phyloP scores from a whole-genome alignment of 805 yeast species.

The Osmozyma mogii region DNA sequence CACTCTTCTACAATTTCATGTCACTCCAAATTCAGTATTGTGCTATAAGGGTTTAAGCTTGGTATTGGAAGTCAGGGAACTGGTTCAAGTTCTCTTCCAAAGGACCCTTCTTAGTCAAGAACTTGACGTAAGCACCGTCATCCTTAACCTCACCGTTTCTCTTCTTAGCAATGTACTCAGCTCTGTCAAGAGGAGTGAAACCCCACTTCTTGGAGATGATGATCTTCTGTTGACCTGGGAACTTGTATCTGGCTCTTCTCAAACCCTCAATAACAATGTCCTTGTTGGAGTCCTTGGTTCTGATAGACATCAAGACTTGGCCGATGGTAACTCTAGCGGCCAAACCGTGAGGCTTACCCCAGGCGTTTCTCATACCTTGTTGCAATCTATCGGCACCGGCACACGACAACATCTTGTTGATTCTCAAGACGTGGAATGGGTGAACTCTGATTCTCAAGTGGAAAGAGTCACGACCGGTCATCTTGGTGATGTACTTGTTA shows the following conservation, averaged over 20 bases:
- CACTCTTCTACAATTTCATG: no score
- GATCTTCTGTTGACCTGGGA: conserved; percentile 99
- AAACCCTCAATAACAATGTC: conserved; percentile 97
- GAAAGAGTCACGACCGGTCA: conserved; percentile 99
- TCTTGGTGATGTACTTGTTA: conserved; percentile 97
- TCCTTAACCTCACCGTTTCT: conserved; percentile 98
- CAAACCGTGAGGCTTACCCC: conserved; percentile 99
- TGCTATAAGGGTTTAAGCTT: conserved; percentile 28
- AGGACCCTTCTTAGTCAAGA: conserved; percentile 94
- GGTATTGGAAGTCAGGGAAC: conserved; percentile 82
- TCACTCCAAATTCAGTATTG: no score
- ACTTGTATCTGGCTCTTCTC: conserved; percentile 99
- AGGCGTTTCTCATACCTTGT: conserved; percentile 99
- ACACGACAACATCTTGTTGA: conserved; percentile 99
- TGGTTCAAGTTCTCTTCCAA: conserved; percentile 83
- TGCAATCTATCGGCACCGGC: conserved; percentile 99
- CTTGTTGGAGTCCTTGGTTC: conserved; percentile 98
- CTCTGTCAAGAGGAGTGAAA: conserved; percentile 99
- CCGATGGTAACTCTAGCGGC: conserved; percentile 99
- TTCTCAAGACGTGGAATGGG: conserved; percentile 99
- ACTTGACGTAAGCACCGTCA: conserved; percentile 99
- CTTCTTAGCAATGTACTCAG: conserved; percentile 88
- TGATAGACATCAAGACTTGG: conserved; percentile 94
- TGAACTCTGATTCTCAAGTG: conserved; percentile 99
- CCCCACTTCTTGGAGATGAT: conserved; percentile 99